Base-by-base conservation (phyloP, 371 early-diverging fungal species). In the Rhizomucor pusillus region DNA sequence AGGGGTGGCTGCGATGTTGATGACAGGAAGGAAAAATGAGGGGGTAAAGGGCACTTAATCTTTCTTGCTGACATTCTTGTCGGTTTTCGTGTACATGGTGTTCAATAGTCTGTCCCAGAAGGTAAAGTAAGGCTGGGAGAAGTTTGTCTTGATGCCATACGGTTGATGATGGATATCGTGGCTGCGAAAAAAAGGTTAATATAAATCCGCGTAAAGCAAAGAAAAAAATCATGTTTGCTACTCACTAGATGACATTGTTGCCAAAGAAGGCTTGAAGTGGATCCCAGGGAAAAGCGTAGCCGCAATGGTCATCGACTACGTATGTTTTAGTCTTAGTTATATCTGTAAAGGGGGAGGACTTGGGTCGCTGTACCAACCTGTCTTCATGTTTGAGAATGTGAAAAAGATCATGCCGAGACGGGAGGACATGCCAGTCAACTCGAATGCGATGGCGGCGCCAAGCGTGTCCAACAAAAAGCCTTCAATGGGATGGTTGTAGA, bases 401-500 rank as follows among this genome's bases (percentile, higher is more conserved):
- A 85, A 90, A 63, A 90, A 89, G 20, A 81, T 44, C 47, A 84
- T 77, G 9, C 79, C 75, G 40, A 87, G 80, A 59, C 77, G 71
- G 33, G 88, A 85, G 46, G 87, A 79, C 86, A 90, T 81, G 57
- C 88, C 77, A 24, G 82, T 75, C 45, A 89, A n/a, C 49, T 85
- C 71, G 51, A 79, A 74, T 2, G 90, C 79, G 16, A 90, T 36
- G 0, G 79, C 77, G 13, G 86, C 83, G 20, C 91, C 90, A 22
- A 87, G 63, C 10, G 85, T 81, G 69, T 90, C 91, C 75, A 90
- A 72, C 50, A 87, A 37, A 54, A 90, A 84, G 5, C 90, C 89
- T 71, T 90, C 91, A 25, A 90, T 49, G 0, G 89, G 89, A 60
- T 90, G 89, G 66, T 90, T 90, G 71, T 90, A 90, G 33, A 90